Evolutionary conservation across 2,329 filamentous ascomycete species (phyloP).

Genomic region (Akanthomyces muscarius): DNA sequence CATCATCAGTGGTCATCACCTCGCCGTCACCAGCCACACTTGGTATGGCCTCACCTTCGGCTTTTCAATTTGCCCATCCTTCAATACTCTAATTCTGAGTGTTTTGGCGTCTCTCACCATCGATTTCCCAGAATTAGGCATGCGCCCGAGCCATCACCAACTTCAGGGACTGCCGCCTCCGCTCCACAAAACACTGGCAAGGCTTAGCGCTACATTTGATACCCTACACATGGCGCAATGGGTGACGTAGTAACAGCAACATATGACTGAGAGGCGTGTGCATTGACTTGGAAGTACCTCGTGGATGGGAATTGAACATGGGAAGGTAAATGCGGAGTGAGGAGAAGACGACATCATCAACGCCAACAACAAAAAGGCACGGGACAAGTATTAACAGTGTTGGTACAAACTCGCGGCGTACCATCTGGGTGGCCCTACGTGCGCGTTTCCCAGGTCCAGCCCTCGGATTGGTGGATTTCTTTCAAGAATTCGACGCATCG

Average conservation of each 20-base stretch:
- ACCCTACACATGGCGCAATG: not conserved
- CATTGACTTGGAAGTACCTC: not conserved
- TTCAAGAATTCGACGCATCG: constrained; percentile 21
- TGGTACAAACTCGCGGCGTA: not conserved
- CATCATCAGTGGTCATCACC: not conserved
- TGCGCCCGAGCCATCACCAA: not conserved
- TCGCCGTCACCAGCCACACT: not conserved
- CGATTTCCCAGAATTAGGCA: not conserved
- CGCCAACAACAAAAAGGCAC: not conserved
- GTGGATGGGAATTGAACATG: not conserved
- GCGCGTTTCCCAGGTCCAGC: not conserved
- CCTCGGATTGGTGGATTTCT: constrained; percentile 16
- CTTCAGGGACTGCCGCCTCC: not conserved
- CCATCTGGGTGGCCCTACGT: not conserved
- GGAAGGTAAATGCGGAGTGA: not conserved
- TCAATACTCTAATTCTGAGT: not conserved
- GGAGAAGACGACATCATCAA: not conserved
- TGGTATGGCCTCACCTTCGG: not conserved
- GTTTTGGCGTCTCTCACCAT: not conserved
- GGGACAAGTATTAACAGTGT: too few relatives aligned
- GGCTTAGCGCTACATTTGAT: not conserved
- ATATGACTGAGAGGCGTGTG: not conserved
- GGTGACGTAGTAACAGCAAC: not conserved
- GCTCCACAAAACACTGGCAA: not conserved
- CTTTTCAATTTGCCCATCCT: not conserved